phyloP scores from a whole-genome alignment of 176 grass and related monocot species.

The Aegilops umbellulata region DNA sequence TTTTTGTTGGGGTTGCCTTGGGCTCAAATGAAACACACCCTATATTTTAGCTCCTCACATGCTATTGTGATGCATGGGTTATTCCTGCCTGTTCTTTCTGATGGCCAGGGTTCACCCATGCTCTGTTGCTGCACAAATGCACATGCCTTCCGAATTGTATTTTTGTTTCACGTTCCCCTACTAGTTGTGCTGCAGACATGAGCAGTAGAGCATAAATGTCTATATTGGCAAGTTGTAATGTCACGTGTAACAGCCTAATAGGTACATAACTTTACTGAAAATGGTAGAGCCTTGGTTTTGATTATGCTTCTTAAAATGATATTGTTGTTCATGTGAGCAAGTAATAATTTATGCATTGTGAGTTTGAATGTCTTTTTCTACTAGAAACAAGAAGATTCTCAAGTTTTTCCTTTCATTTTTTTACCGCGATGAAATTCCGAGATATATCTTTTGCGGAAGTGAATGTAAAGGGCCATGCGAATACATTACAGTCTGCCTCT shows the following conservation, averaged over 20 bases:
- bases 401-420: background rate
- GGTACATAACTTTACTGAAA: background rate
- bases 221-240: slow-evolving; percentile 11
- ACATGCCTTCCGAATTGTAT: slow-evolving; percentile 5
- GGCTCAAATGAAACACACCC: background rate
- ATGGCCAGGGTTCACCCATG: background rate
- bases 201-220: background rate
- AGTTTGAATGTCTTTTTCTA: background rate
- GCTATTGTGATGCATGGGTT: slow-evolving; percentile 11
- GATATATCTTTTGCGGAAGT: background rate
- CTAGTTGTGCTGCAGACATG: slow-evolving; percentile 16
- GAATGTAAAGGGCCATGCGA: slow-evolving; percentile 4
- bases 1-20: background rate
- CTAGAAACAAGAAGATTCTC: slow-evolving; percentile 14
- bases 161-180: slow-evolving; percentile 5
- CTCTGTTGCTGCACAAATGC: slow-evolving; percentile 2
- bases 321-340: slow-evolving; percentile 9
- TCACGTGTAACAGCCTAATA: background rate
- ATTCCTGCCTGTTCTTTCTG: slow-evolving; percentile 18
- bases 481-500: background rate
- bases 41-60: background rate
- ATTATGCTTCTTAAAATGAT: slow-evolving; percentile 16
- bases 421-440: slow-evolving; percentile 7
- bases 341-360: background rate
- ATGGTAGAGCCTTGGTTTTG: background rate